Conservation (phyloP, 441 rosid species). For the Populus hybrid region DNA sequence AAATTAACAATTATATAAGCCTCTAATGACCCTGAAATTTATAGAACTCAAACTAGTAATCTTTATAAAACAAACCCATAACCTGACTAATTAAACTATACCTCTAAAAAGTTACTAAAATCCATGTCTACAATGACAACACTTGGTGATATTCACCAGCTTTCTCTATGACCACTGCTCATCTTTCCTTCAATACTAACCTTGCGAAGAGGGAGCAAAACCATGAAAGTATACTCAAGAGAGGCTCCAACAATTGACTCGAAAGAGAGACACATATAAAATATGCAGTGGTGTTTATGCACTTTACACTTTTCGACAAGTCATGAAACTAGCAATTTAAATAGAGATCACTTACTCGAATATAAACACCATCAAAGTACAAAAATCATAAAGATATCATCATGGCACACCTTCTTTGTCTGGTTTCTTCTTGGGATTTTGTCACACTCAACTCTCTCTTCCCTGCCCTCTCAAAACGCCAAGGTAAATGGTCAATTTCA, state of each 20-base stretch:
- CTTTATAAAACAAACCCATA: fast-evolving
- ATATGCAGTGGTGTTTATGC: neutral
- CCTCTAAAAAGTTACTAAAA: no score
- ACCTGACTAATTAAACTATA: no score
- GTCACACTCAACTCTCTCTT: neutral
- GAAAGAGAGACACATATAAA: neutral
- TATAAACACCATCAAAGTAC: conserved; percentile 12
- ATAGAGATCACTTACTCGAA: conserved; percentile 3
- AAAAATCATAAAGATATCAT: conserved; percentile 36
- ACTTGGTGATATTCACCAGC: no score
- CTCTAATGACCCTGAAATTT: no score
- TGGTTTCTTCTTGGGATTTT: conserved; percentile 35
- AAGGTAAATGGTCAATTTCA: conserved; percentile 8
- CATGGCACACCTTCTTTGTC: conserved; percentile 27
- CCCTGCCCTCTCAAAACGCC: conserved; percentile 15
- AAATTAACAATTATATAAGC: no score
- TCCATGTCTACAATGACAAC: no score
- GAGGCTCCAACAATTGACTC: conserved; percentile 14
- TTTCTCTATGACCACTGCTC: no score
- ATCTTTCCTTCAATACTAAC: no score
- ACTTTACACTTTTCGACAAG: neutral
- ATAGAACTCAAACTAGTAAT: no score
- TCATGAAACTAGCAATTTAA: conserved; percentile 7
- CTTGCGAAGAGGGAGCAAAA: neutral
- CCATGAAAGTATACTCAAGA: conserved; percentile 23